These are phyloP conservation scores for Trichophyton equinum DNA, from an alignment of 2,329 filamentous ascomycete species.

Conservation along the genomic window DNA sequence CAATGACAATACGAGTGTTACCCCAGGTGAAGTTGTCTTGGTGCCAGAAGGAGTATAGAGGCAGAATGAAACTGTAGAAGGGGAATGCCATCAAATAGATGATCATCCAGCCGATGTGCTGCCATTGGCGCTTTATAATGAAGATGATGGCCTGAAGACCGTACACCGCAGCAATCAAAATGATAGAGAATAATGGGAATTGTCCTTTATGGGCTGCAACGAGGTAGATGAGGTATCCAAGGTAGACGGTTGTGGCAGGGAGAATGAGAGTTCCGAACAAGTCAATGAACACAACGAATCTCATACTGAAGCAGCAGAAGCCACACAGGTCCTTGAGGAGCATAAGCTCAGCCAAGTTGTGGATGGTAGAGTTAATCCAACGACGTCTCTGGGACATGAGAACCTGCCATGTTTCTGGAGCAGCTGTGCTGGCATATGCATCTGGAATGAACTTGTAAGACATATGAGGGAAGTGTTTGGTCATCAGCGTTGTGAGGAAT, in stretches of 20 bases:
- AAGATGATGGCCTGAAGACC: slow-evolving; percentile 94
- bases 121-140: slow-evolving; percentile 93
- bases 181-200: slow-evolving; percentile 75
- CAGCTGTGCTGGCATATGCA: slow-evolving; percentile 85
- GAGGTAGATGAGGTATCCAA: slow-evolving; percentile 75
- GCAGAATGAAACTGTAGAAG: slow-evolving; percentile 80
- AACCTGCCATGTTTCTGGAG: slow-evolving; percentile 87
- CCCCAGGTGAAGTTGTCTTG: slow-evolving; percentile 99
- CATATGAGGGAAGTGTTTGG: slow-evolving; percentile 91
- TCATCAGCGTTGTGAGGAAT: slow-evolving; percentile 94
- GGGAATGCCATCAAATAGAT: slow-evolving; percentile 96
- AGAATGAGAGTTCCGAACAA: slow-evolving; percentile 85
- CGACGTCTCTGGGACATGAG: slow-evolving; percentile 93
- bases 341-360: slow-evolving; percentile 87
- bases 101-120: slow-evolving; percentile 98
- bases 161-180: slow-evolving; percentile 83
- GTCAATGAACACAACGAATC: slow-evolving; percentile 91
- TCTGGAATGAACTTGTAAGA: slow-evolving; percentile 92
- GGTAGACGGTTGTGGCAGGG: slow-evolving; percentile 74
- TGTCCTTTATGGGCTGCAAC: slow-evolving; percentile 57
- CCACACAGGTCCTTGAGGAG: slow-evolving; percentile 88
- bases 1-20: slow-evolving; percentile 93
- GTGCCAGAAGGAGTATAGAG: slow-evolving; percentile 98
- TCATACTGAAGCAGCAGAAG: slow-evolving; percentile 98
- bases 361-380: slow-evolving; percentile 98